Evolutionary conservation across 2,329 filamentous ascomycete species (phyloP).

Genomic region (Epichloe sibirici): DNA sequence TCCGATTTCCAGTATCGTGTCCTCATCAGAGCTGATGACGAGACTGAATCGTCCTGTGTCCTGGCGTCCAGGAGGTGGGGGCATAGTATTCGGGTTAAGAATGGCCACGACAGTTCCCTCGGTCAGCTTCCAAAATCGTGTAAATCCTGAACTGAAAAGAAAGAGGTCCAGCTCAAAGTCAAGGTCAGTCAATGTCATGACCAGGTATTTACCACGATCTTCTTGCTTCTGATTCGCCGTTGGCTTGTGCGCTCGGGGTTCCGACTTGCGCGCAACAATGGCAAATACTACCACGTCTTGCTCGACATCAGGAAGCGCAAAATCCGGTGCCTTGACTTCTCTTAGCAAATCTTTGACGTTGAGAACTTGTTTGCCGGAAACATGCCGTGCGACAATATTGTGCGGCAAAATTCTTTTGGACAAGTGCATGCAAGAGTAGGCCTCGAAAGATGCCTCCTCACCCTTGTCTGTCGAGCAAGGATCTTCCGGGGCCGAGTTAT

Average conservation of each 20-base stretch:
- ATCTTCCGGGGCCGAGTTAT: slow-evolving; percentile 6
- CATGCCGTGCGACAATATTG: slow-evolving; percentile 61
- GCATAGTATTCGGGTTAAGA: slow-evolving; percentile 83
- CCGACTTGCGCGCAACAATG: slow-evolving; percentile 79
- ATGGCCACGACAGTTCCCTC: slow-evolving; percentile 87
- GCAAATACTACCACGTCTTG: slow-evolving; percentile 83
- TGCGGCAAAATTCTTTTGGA: slow-evolving; percentile 76
- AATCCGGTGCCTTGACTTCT: slow-evolving; percentile 71
- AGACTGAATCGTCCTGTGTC: slow-evolving; percentile 79
- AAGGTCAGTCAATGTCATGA: slow-evolving; percentile 74
- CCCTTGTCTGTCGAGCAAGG: slow-evolving; percentile 11
- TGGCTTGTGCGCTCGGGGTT: slow-evolving; percentile 51
- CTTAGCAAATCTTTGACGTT: slow-evolving; percentile 70
- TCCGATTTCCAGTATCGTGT: slow-evolving; percentile 84
- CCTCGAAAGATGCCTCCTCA: slow-evolving; percentile 54
- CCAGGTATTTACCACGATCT: slow-evolving; percentile 79
- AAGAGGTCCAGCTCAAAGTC: slow-evolving; percentile 87
- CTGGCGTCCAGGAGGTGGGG: slow-evolving; percentile 60
- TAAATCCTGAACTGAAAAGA: slow-evolving; percentile 82
- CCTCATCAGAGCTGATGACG: slow-evolving; percentile 72
- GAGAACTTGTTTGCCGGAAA: slow-evolving; percentile 66
- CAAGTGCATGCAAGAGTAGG: slow-evolving; percentile 76
- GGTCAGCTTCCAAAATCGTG: slow-evolving; percentile 86
- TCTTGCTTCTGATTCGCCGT: slow-evolving; percentile 32
- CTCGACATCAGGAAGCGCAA: slow-evolving; percentile 68